Conservation (phyloP, 2,329 filamentous ascomycete species). For the Calonectria pauciramosa region DNA sequence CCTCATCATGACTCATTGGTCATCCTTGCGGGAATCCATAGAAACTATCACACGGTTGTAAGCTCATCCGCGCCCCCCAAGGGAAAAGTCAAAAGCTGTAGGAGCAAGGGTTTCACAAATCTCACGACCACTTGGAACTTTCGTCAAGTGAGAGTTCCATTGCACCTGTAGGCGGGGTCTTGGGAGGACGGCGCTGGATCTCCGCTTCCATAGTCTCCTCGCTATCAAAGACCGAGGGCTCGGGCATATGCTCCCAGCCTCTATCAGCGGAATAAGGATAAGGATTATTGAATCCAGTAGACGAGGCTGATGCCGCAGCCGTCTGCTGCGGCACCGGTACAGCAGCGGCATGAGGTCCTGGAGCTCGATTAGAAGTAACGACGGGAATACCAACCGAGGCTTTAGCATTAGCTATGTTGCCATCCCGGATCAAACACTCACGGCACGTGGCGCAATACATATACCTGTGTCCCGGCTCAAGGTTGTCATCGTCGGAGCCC, state of each 20-base stretch:
- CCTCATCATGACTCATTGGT: neutral
- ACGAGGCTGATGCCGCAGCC: neutral
- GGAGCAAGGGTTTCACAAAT: neutral
- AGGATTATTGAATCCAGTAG: neutral
- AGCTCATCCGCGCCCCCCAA: neutral
- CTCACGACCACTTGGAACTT: neutral
- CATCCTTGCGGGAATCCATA: neutral
- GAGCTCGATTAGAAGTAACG: neutral
- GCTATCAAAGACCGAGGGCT: neutral
- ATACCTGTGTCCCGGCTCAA: neutral
- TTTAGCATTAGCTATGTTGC: neutral
- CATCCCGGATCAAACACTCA: neutral
- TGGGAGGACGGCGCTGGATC: neutral
- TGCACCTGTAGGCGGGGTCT: neutral
- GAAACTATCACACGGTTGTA: neutral
- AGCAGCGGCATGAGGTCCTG: neutral
- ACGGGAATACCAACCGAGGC: neutral
- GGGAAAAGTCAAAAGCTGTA: neutral
- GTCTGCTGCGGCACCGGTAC: neutral
- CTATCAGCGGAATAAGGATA: neutral
- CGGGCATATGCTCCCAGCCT: neutral
- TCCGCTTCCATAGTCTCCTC: neutral
- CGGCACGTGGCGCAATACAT: conserved; percentile 10
- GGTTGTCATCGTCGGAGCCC: neutral
- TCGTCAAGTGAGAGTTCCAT: neutral